A percentile compares a stretch with the other conserved stretches of the same genome.
Evolutionary conservation across 495 filamentous ascomycete species (phyloP).

Genomic region (Lophium mytilinum): DNA sequence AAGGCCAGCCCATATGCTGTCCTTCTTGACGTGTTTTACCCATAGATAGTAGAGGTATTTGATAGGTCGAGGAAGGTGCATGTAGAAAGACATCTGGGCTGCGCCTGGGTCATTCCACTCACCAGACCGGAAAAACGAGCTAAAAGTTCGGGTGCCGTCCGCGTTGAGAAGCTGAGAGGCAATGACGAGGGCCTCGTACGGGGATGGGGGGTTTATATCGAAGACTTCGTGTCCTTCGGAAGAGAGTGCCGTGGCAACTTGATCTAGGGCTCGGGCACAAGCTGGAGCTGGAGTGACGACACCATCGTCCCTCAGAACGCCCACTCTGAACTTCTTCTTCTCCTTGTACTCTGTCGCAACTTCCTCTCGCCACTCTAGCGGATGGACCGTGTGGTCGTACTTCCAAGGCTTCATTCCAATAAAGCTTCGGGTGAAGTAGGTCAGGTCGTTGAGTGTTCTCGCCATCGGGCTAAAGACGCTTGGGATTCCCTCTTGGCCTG

Average conservation of each 20-base stretch:
- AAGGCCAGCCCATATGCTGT: slow-evolving; percentile 69
- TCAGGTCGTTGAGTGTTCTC: slow-evolving; percentile 73
- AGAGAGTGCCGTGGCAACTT: slow-evolving; percentile 57
- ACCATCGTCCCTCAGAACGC: slow-evolving; percentile 71
- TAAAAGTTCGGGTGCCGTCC: slow-evolving; percentile 79
- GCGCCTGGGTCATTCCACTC: slow-evolving; percentile 80
- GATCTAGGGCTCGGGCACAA: slow-evolving; percentile 67
- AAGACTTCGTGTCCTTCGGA: slow-evolving; percentile 68
- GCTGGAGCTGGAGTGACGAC: slow-evolving; percentile 85
- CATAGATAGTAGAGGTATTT: slow-evolving; percentile 85
- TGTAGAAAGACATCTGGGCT: slow-evolving; percentile 60
- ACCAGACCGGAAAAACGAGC: slow-evolving; percentile 63
- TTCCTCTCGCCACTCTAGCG: slow-evolving; percentile 66
- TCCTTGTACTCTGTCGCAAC: slow-evolving; percentile 50
- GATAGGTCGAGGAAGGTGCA: slow-evolving; percentile 62
- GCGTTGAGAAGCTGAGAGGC: slow-evolving; percentile 79
- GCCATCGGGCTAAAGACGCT: slow-evolving; percentile 93
- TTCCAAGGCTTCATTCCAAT: slow-evolving; percentile 85
- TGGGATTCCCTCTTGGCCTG: slow-evolving; percentile 84
- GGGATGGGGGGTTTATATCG: slow-evolving; percentile 58
- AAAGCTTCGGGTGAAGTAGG: slow-evolving; percentile 74
- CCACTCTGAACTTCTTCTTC: slow-evolving; percentile 59
- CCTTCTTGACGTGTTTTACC: slow-evolving; percentile 72
- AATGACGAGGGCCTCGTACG: slow-evolving; percentile 68
- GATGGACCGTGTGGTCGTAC: slow-evolving; percentile 81